These are phyloP conservation scores for Trichosanthes truncata DNA, from an alignment of 306 rosid genomes.

Conservation along the genomic window DNA sequence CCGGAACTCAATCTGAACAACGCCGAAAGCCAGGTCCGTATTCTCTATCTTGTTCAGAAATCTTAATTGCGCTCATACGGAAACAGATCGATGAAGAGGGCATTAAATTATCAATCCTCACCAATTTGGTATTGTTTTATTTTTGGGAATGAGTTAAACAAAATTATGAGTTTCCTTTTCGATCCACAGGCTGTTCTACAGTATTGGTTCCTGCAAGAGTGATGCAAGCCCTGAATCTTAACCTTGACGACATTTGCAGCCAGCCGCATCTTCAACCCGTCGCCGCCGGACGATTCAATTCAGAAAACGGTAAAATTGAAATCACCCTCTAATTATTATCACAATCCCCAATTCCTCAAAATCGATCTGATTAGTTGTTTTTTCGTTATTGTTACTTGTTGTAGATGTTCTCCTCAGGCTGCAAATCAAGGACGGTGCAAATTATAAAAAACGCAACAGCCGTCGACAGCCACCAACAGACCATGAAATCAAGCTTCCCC, in stretches of 20 bases:
- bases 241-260: conserved; percentile 17
- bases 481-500: neutral
- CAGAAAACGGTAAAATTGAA: conserved; percentile 19
- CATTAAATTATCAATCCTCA: neutral
- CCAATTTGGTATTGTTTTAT: neutral
- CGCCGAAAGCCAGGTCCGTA: conserved; percentile 38
- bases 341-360: neutral
- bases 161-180: neutral
- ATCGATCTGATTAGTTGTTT: neutral
- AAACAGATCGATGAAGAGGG: neutral
- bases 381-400: neutral
- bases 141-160: neutral
- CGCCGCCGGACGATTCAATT: conserved; percentile 3
- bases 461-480: neutral
- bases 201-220: conserved; percentile 43
- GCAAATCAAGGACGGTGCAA: neutral
- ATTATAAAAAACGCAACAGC: neutral
- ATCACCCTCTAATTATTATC: neutral
- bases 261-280: conserved; percentile 27
- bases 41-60: neutral
- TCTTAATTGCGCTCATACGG: neutral
- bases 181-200: conserved; percentile 24
- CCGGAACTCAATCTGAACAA: conserved; percentile 14
- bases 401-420: neutral
- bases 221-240: conserved; percentile 35